These are phyloP conservation scores for Prunus yedoensis DNA, from an alignment of 331 rosid species.

Conservation along the genomic window DNA sequence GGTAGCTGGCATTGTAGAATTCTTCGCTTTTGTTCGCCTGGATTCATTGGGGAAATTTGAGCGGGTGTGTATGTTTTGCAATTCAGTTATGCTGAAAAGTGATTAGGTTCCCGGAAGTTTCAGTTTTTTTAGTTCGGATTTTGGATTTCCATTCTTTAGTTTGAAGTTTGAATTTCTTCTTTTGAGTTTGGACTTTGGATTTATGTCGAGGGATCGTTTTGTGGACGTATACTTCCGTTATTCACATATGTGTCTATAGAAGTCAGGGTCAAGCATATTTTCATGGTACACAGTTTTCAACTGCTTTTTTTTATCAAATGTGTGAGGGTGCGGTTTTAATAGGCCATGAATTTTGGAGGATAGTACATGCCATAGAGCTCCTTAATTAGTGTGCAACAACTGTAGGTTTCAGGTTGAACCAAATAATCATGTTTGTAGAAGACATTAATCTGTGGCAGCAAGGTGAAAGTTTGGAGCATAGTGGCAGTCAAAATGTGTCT, in stretches of 20 bases:
- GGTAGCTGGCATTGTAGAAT: conserved; percentile 21
- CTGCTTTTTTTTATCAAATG: background rate
- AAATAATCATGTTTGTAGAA: background rate
- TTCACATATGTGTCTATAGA: background rate
- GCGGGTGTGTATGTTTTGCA: background rate
- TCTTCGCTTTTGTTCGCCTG: background rate
- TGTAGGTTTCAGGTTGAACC: background rate
- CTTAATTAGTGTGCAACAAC: background rate
- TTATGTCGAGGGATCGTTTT: background rate
- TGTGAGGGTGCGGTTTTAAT: background rate
- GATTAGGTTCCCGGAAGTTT: background rate
- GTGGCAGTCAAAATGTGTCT: background rate
- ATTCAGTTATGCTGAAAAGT: background rate
- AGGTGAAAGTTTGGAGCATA: background rate
- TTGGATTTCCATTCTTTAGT: background rate
- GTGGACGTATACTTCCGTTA: background rate
- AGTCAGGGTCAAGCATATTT: background rate
- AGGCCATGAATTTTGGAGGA: background rate
- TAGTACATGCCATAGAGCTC: background rate
- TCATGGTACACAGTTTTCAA: background rate
- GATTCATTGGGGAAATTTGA: background rate
- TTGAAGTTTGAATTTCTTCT: background rate
- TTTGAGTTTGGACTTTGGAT: background rate
- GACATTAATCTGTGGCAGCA: background rate
- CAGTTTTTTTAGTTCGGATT: background rate